A percentile compares a stretch with the other conserved stretches of the same genome.
phyloP scores from a whole-genome alignment of 2,329 filamentous ascomycete species.

The Diaporthe batatas region DNA sequence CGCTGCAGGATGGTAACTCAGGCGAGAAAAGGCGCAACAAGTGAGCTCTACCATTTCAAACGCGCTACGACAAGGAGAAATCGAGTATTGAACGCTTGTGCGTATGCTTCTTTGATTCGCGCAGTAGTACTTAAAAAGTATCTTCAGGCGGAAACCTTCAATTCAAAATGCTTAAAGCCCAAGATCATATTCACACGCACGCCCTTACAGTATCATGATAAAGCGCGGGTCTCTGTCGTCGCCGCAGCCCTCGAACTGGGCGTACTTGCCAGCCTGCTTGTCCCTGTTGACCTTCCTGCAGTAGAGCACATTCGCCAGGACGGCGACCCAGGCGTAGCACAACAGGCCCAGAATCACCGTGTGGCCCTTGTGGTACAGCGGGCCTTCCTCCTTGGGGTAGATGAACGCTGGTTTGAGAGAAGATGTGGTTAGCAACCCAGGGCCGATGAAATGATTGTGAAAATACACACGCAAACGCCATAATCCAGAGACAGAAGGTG shows the following conservation, averaged over 20 bases:
- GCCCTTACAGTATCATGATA: conserved; percentile 66
- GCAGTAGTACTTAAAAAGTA: too few relatives aligned
- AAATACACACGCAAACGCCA: too few relatives aligned
- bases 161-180: too few relatives aligned
- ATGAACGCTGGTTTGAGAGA: conserved; percentile 61
- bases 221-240: conserved; percentile 76
- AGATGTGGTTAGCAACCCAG: neutral
- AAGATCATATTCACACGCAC: neutral
- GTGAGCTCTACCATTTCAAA: too few relatives aligned
- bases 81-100: too few relatives aligned
- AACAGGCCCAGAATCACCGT: conserved; percentile 71
- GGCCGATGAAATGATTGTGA: neutral
- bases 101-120: too few relatives aligned
- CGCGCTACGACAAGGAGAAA: too few relatives aligned
- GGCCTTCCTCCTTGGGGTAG: conserved; percentile 69
- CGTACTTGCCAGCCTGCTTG: conserved; percentile 71
- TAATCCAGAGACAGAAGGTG: too few relatives aligned
- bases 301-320: conserved; percentile 72
- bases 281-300: conserved; percentile 74
- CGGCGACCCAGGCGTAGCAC: conserved; percentile 72
- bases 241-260: conserved; percentile 66
- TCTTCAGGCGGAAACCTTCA: too few relatives aligned
- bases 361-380: conserved; percentile 72
- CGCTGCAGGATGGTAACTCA: too few relatives aligned
- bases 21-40: too few relatives aligned